These are phyloP conservation scores for Torulaspora quercuum DNA, from an alignment of 805 yeast genomes.

Conservation along the genomic window DNA sequence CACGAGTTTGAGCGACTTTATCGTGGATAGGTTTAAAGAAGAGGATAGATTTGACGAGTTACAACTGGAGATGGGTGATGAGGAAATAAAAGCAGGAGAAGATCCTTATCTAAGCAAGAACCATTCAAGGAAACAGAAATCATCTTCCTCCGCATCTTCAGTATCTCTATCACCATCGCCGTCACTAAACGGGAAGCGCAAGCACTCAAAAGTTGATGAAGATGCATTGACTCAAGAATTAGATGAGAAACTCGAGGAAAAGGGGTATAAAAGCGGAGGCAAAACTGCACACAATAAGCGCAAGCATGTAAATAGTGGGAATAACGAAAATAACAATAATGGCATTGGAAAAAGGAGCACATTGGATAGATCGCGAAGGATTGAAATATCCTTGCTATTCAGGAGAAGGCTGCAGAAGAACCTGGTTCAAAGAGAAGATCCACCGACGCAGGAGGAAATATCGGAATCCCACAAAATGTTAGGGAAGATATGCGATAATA, in stretches of 20 bases:
- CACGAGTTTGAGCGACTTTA: conserved; percentile 24
- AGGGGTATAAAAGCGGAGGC: conserved; percentile 4
- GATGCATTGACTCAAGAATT: conserved; percentile 1
- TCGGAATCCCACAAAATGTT: conserved; percentile 31
- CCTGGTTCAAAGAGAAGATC: conserved; percentile 31
- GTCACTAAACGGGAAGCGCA: conserved; percentile 2
- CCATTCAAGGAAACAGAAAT: conserved; percentile 9
- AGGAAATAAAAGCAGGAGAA: conserved; percentile 24
- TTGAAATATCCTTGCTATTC: conserved; percentile 31
- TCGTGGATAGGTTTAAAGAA: conserved; percentile 24
- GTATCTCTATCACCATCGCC: conserved; percentile 1
- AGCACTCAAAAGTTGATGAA: conserved; percentile 1
- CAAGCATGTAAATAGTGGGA: conserved; percentile 2
- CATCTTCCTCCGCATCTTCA: conserved; percentile 2
- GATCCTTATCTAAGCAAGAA: conserved; percentile 30
- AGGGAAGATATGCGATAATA: conserved; percentile 26
- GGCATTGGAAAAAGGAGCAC: conserved; percentile 15
- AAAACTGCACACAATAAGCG: conserved; percentile 1
- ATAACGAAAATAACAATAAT: not conserved
- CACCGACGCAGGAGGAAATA: conserved; percentile 28
- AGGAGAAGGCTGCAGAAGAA: conserved; percentile 35
- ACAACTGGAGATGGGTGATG: conserved; percentile 18
- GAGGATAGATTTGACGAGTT: conserved; percentile 27
- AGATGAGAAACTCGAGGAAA: conserved; percentile 1
- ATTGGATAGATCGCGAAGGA: conserved; percentile 27